Base-by-base conservation (phyloP, 768 basidiomycete genomes). In the Trametes villosa region DNA sequence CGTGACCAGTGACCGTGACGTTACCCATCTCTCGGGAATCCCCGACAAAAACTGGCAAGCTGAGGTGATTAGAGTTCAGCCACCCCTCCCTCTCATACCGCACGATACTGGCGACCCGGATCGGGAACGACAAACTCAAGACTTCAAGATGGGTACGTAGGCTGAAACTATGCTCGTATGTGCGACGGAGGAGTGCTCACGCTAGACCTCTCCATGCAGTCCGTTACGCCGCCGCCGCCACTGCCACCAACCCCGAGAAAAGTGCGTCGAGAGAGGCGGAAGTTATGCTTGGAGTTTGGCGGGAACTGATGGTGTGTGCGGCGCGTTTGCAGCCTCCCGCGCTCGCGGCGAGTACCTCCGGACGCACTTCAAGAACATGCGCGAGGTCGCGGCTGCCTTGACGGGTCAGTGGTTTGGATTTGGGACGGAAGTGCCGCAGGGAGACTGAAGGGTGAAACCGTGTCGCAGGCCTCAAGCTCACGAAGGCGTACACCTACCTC, bases 291-390 rank as follows among this genome's bases (percentile, higher is more conserved):
- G 45, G 41, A 48, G 24, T 30, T 33, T 31, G 40, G 8, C 36
- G 30, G 12, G 24, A 44, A 57, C 51, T 63, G 48, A 63, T 53
- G 40, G 48, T 58, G 52, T 44, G 36, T 53, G 42, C 44, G 31
- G 48, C 44, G 38, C 26, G 40, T 65, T 49, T 74, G 38, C 75
- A 96, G 94, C 92, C 76, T 88, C 96, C 72, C 90, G 86, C 73
- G 91, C 96, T 60, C 91, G 91, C 72, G 95, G 95, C 71, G 94
- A 96, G 82, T 95, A 98, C 85, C 87, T 97, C 73, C 92, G 96
- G 71, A 98, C 97, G 48, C 96, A 98, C 83, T 99, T 97, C 88
- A 99, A 99, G 90, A 99, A 98, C 86, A 98, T 97, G 94, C 89
- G 93, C 65, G 97, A 99, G 79, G 97, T 98, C 57, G 96, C 92